These are phyloP conservation scores for Chionographis japonica DNA, from an alignment of 106 monocot genomes.

Conservation along the genomic window DNA sequence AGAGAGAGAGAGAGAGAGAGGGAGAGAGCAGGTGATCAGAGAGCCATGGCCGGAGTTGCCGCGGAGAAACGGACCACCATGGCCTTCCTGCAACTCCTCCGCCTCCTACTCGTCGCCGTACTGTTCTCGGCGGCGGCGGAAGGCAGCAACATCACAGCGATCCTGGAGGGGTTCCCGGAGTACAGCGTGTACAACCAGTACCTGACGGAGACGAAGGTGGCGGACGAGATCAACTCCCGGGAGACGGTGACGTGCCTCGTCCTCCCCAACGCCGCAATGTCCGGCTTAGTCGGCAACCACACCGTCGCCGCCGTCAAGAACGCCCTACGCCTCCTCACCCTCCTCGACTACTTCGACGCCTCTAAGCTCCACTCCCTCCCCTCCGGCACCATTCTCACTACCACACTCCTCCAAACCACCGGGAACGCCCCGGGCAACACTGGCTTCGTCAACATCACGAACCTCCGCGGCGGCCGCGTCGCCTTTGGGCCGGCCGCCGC, in stretches of 20 bases:
- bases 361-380: conserved; percentile 80
- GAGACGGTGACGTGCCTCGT: conserved; percentile 76
- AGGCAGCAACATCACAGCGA: conserved; percentile 81
- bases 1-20: too few relatives aligned
- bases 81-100: conserved; percentile 4
- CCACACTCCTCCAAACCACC: conserved; percentile 93
- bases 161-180: conserved; percentile 58
- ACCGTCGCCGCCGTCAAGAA: conserved; percentile 66
- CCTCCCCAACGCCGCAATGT: conserved; percentile 71
- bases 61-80: conserved; percentile 1
- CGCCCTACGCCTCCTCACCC: conserved; percentile 88
- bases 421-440: conserved; percentile 72
- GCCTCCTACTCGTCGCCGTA: background rate
- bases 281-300: conserved; percentile 54
- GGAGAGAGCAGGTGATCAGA: too few relatives aligned
- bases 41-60: too few relatives aligned
- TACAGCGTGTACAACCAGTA: conserved; percentile 79
- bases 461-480: conserved; percentile 76
- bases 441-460: conserved; percentile 96
- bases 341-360: conserved; percentile 95
- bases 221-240: conserved; percentile 94
- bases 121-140: background rate
- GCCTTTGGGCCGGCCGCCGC: conserved; percentile 65
- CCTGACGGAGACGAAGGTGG: conserved; percentile 74
- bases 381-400: conserved; percentile 68